phyloP scores from a whole-genome alignment of 1,139 yeast species.

The Debaryomyces subglobosus region DNA sequence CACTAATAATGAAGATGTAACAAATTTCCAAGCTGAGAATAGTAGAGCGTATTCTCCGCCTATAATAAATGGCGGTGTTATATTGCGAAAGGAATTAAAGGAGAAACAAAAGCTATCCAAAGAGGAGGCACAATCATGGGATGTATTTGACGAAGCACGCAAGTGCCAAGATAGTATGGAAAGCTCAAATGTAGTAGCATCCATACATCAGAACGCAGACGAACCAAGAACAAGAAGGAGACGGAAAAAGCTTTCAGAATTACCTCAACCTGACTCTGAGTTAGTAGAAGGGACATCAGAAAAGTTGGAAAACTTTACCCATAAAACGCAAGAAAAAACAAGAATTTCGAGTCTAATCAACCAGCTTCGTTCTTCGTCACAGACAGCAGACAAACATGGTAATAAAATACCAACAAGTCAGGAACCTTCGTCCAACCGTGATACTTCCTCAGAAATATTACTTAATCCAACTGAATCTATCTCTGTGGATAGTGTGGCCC shows the following conservation, averaged over 20 bases:
- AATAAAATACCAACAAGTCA: background rate
- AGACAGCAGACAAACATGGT: background rate
- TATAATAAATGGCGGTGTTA: conserved; percentile 46
- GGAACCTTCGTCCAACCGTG: background rate
- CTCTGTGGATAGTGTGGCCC: conserved; percentile 14
- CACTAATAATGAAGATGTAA: conserved; percentile 14
- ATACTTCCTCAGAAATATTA: background rate
- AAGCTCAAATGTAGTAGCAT: background rate
- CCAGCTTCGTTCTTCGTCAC: conserved; percentile 20
- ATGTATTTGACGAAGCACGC: conserved; percentile 38
- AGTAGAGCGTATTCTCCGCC: conserved; percentile 15
- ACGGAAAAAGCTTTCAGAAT: conserved; percentile 21
- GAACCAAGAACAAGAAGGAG: conserved; percentile 28
- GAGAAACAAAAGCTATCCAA: conserved; percentile 32
- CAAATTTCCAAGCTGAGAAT: conserved; percentile 4
- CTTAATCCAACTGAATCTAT: conserved; percentile 14
- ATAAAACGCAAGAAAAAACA: conserved; percentile 6
- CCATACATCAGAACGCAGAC: background rate
- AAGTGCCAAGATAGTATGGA: conserved; percentile 9
- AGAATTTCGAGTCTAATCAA: conserved; percentile 30
- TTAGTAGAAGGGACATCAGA: conserved; percentile 6
- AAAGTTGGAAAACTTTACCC: background rate
- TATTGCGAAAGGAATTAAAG: conserved; percentile 39
- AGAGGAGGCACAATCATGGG: conserved; percentile 48
- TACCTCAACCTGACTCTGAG: conserved; percentile 10